These are phyloP conservation scores for Xylaria sp. DNA, from an alignment of 2,329 filamentous ascomycete species.

Conservation along the genomic window DNA sequence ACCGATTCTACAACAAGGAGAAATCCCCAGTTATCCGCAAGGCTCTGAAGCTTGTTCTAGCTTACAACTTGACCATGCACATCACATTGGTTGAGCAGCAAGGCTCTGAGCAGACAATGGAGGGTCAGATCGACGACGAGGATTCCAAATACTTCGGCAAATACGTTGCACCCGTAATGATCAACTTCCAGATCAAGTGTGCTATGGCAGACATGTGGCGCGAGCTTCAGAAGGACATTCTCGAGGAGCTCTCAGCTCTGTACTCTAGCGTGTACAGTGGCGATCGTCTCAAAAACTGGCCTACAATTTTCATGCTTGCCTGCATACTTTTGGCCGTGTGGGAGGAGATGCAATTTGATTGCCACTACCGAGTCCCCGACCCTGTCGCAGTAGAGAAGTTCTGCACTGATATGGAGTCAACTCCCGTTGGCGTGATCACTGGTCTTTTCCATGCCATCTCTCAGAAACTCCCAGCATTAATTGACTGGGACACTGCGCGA, in stretches of 20 bases:
- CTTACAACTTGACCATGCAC: slow-evolving; percentile 94
- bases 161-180: slow-evolving; percentile 95
- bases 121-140: slow-evolving; percentile 86
- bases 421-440: slow-evolving; percentile 94
- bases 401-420: slow-evolving; percentile 96
- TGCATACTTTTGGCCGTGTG: slow-evolving; percentile 93
- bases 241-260: slow-evolving; percentile 89
- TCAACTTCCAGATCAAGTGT: slow-evolving; percentile 99
- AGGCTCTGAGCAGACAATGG: slow-evolving; percentile 78
- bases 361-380: slow-evolving; percentile 93
- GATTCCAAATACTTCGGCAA: slow-evolving; percentile 89
- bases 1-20: slow-evolving; percentile 91
- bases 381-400: slow-evolving; percentile 88
- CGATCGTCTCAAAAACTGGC: slow-evolving; percentile 98
- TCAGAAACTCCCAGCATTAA: slow-evolving; percentile 91
- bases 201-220: slow-evolving; percentile 98
- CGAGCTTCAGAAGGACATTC: slow-evolving; percentile 92
- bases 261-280: slow-evolving; percentile 99
- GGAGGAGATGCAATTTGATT: slow-evolving; percentile 99
- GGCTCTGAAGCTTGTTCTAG: slow-evolving; percentile 91
- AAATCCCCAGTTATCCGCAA: slow-evolving; percentile 91
- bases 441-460: slow-evolving; percentile 98
- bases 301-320: slow-evolving; percentile 96
- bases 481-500: slow-evolving; percentile 92
- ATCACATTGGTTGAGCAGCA: slow-evolving; percentile 94